These are phyloP conservation scores for Penicillium sp. DNA, from an alignment of 2,329 filamentous ascomycete species.

Conservation along the genomic window DNA sequence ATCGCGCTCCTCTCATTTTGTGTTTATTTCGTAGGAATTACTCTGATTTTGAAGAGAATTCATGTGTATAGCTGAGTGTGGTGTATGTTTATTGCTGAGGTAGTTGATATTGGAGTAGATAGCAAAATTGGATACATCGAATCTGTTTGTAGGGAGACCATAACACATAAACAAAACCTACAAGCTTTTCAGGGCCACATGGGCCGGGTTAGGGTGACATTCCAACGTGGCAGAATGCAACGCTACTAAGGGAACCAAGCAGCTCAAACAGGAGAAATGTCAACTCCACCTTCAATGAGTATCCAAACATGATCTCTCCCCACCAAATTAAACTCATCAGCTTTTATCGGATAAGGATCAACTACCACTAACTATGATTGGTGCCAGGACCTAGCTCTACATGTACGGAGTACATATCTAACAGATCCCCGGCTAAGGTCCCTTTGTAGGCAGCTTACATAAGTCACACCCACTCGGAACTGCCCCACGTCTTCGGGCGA, in stretches of 20 bases:
- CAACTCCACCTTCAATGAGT: not conserved
- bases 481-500: constrained; percentile 22
- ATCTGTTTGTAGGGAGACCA: not conserved
- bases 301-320: not conserved
- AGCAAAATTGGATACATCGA: not conserved
- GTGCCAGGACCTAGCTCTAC: not conserved
- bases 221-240: not conserved
- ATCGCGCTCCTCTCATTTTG: not conserved
- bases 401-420: not conserved
- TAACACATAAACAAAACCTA: not conserved
- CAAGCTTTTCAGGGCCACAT: not conserved
- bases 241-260: not conserved
- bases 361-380: not conserved
- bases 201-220: constrained; percentile 1
- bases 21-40: not conserved
- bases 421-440: not conserved
- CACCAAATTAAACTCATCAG: not conserved
- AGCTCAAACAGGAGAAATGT: not conserved
- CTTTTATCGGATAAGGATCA: not conserved
- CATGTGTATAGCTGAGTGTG: not conserved
- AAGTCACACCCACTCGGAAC: not conserved
- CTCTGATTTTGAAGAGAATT: too few species aligned
- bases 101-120: not conserved
- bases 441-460: too few species aligned
- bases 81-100: not conserved